These are phyloP conservation scores for Phlyctochytrium arcticum DNA, from an alignment of 192 early-diverging fungal species.

Conservation along the genomic window DNA sequence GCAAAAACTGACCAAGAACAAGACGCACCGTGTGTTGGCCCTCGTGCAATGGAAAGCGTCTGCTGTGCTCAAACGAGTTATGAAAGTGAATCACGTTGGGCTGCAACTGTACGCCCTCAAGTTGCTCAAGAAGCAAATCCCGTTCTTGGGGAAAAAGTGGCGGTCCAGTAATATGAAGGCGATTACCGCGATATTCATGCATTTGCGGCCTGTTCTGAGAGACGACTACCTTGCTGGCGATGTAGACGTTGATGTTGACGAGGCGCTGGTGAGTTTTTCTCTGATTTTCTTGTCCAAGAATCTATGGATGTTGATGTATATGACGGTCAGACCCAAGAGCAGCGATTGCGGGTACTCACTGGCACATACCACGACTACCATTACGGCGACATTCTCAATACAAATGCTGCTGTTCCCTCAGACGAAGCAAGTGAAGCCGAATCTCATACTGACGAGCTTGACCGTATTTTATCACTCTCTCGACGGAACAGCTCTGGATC, in stretches of 20 bases:
- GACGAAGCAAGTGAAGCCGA: neutral
- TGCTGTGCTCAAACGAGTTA: conserved; percentile 71
- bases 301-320: neutral
- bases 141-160: conserved; percentile 78
- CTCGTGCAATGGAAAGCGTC: conserved; percentile 82
- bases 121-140: conserved; percentile 74
- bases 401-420: neutral
- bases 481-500: conserved; percentile 5
- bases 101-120: conserved; percentile 74
- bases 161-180: conserved; percentile 79
- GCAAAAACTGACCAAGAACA: conserved; percentile 77
- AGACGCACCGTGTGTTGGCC: conserved; percentile 68
- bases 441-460: conserved; percentile 26
- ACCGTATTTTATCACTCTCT: conserved; percentile 24
- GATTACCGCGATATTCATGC: conserved; percentile 69
- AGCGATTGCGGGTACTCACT: conserved; percentile 57
- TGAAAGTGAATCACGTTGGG: conserved; percentile 65
- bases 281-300: conserved; percentile 4
- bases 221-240: conserved; percentile 75
- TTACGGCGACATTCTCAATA: conserved; percentile 29
- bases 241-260: conserved; percentile 65
- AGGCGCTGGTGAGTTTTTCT: conserved; percentile 52
- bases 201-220: conserved; percentile 53
- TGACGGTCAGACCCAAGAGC: conserved; percentile 59
- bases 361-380: conserved; percentile 56